A percentile compares a stretch with the other conserved stretches of the same genome.
Conservation (phyloP, 768 basidiomycete species). For the Podaxis sp. region DNA sequence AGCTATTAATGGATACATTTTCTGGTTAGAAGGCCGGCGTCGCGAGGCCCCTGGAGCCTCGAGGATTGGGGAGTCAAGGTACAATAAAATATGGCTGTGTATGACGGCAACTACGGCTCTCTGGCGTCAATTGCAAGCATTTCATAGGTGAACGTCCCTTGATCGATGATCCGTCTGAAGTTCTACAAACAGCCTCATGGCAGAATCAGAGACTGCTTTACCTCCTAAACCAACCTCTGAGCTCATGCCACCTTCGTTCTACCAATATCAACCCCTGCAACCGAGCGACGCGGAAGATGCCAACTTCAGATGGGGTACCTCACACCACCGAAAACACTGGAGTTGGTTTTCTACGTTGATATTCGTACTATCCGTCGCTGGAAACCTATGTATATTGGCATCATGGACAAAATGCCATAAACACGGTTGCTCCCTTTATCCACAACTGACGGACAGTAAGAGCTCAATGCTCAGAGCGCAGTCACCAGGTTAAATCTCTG, state of each 20-base stretch:
- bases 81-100: not conserved
- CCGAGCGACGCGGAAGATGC: not conserved
- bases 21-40: too few species aligned
- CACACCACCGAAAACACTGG: not conserved
- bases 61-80: not conserved
- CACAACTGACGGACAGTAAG: constrained; percentile 7
- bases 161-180: not conserved
- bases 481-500: not conserved
- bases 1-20: too few species aligned
- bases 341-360: not conserved
- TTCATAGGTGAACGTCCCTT: too few species aligned
- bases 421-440: constrained; percentile 2
- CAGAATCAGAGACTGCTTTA: not conserved
- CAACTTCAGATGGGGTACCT: not conserved
- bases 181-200: not conserved
- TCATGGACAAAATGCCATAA: not conserved
- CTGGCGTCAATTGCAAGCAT: not conserved
- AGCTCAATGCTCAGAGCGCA: not conserved
- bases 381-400: not conserved
- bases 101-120: not conserved
- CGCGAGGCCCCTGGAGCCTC: not conserved
- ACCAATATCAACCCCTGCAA: not conserved
- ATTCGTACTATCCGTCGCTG: not conserved
- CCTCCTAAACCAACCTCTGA: not conserved
- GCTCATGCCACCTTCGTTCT: not conserved